These are phyloP conservation scores for Rosellinia necatrix DNA, from an alignment of 2,329 filamentous ascomycete genomes.

Conservation along the genomic window DNA sequence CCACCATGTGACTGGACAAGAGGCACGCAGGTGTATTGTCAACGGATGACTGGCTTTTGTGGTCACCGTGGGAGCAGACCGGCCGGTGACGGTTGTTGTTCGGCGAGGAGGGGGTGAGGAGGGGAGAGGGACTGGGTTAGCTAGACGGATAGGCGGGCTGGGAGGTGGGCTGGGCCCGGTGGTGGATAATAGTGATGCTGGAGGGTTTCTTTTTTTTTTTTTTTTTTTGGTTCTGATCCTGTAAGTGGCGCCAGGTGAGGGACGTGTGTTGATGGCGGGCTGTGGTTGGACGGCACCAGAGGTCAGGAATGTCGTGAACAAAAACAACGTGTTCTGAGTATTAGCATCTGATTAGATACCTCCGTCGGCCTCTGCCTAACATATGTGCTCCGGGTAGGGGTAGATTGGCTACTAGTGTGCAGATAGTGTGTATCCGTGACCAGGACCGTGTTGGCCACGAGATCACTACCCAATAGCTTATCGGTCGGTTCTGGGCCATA, in stretches of 20 bases:
- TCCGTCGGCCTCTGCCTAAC: not conserved
- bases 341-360: constrained; percentile 8
- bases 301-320: not conserved
- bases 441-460: constrained; percentile 12
- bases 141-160: not conserved
- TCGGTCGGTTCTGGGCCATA: too few species aligned
- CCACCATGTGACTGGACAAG: not conserved
- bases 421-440: too few species aligned
- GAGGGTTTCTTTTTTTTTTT: too few species aligned
- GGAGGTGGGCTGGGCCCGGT: not conserved
- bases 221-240: too few species aligned
- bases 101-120: not conserved
- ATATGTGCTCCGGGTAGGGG: not conserved
- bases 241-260: constrained; percentile 35
- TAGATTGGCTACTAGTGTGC: too few species aligned
- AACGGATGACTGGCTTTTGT: too few species aligned
- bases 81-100: not conserved
- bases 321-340: constrained; percentile 10
- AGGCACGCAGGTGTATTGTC: too few species aligned
- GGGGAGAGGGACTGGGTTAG: not conserved
- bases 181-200: constrained; percentile 15
- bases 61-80: too few species aligned
- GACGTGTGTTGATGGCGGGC: constrained; percentile 38
- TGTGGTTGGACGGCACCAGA: constrained; percentile 40
- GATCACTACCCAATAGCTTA: too few species aligned